Evolutionary conservation across 176 grass and related monocot genomes (phyloP).

Genomic region (Musa acuminata): DNA sequence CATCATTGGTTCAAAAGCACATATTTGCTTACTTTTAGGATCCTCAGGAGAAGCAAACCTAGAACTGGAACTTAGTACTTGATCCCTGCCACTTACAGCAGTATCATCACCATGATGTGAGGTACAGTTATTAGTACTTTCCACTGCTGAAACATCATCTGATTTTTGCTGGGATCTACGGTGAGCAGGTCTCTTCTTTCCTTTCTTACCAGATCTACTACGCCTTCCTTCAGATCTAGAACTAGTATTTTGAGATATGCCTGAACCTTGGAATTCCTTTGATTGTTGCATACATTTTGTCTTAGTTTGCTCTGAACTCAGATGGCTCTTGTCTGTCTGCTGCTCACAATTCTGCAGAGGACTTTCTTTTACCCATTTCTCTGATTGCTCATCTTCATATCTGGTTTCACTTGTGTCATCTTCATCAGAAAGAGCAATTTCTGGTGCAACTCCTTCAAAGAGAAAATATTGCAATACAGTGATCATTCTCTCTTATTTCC

Average conservation of each 20-base stretch:
- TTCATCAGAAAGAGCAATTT: constrained; percentile 69
- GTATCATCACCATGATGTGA: constrained; percentile 53
- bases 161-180: constrained; percentile 74
- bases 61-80: constrained; percentile 86
- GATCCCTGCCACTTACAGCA: constrained; percentile 56
- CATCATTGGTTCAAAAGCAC: constrained; percentile 55
- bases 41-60: constrained; percentile 93
- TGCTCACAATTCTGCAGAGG: constrained; percentile 39
- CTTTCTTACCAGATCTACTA: constrained; percentile 78
- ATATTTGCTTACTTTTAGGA: constrained; percentile 65
- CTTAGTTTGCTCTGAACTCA: constrained; percentile 63
- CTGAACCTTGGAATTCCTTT: constrained; percentile 46
- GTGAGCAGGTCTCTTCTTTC: constrained; percentile 77
- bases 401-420: constrained; percentile 69
- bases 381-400: constrained; percentile 52
- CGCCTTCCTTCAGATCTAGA: constrained; percentile 62
- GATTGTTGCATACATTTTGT: constrained; percentile 38
- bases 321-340: constrained; percentile 53
- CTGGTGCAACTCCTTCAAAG: constrained; percentile 75
- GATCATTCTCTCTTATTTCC: constrained; percentile 96
- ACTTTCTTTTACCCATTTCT: constrained; percentile 40
- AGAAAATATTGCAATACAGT: constrained; percentile 83
- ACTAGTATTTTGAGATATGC: constrained; percentile 31
- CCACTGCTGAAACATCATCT: constrained; percentile 47
- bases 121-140: constrained; percentile 52